phyloP scores from a whole-genome alignment of 768 basidiomycete genomes.

The Termitomyces sp. region DNA sequence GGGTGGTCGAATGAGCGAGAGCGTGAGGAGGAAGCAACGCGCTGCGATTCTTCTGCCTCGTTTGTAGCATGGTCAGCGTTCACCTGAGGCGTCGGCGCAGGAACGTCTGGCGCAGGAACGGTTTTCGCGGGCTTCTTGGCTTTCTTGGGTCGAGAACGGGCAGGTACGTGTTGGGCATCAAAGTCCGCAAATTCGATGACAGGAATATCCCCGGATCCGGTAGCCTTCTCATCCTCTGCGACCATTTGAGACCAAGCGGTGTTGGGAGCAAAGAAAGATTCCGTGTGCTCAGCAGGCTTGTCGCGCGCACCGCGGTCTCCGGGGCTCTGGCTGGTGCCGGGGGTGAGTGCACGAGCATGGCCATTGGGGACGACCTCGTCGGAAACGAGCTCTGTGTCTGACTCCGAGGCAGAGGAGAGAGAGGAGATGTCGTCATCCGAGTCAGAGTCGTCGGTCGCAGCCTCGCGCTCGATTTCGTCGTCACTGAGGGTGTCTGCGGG shows the following conservation, averaged over 20 bases:
- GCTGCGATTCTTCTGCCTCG: constrained; percentile 23
- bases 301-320: constrained; percentile 30
- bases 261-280: constrained; percentile 49
- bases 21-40: constrained; percentile 35
- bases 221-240: constrained; percentile 53
- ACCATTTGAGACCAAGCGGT: constrained; percentile 84
- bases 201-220: constrained; percentile 63
- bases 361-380: constrained; percentile 52
- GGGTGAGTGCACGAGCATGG: constrained; percentile 54
- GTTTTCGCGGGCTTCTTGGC: constrained; percentile 34
- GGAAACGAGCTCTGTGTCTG: constrained; percentile 65
- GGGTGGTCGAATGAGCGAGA: constrained; percentile 17
- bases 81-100: constrained; percentile 22
- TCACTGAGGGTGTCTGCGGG: constrained; percentile 60
- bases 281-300: constrained; percentile 25
- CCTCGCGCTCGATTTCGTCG: constrained; percentile 72
- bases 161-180: constrained; percentile 29
- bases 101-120: constrained; percentile 25
- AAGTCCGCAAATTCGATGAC: constrained; percentile 79
- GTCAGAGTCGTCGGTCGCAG: constrained; percentile 68
- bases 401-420: constrained; percentile 55
- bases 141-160: constrained; percentile 31
- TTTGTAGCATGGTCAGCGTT: constrained; percentile 16
- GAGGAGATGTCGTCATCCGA: constrained; percentile 60
- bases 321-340: constrained; percentile 61